Conservation (phyloP, 345 rosid genomes). For the Aurinia saxatilis region DNA sequence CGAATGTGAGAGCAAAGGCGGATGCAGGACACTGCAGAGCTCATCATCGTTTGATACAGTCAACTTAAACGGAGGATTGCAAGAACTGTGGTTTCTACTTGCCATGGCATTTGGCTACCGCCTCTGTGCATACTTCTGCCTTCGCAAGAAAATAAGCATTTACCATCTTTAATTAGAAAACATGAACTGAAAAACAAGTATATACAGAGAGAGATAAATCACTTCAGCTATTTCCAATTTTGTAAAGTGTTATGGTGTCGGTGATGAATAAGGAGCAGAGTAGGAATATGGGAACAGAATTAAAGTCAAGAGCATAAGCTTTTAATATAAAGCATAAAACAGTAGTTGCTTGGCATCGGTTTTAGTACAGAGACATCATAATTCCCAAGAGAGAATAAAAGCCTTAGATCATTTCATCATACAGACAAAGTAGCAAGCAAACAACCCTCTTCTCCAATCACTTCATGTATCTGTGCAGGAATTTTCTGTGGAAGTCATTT, state of each 20-base stretch:
- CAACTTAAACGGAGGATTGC: slow-evolving; percentile 66
- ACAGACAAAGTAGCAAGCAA: slow-evolving; percentile 14
- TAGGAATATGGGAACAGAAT: not conserved
- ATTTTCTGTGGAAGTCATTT: slow-evolving; percentile 89
- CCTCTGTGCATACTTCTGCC: slow-evolving; percentile 61
- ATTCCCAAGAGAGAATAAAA: not conserved
- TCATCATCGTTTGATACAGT: slow-evolving; percentile 76
- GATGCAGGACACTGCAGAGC: slow-evolving; percentile 64
- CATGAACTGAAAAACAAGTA: not conserved
- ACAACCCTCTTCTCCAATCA: slow-evolving; percentile 25
- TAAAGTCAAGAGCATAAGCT: slow-evolving; percentile 5
- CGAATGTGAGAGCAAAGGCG: slow-evolving; percentile 68
- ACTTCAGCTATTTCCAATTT: slow-evolving; percentile 4
- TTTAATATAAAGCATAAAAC: slow-evolving; percentile 8
- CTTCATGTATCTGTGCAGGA: slow-evolving; percentile 93
- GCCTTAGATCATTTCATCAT: slow-evolving; percentile 8
- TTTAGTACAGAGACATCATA: slow-evolving; percentile 14
- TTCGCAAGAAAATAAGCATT: slow-evolving; percentile 50
- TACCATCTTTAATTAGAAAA: slow-evolving; percentile 45
- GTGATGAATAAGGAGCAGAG: not conserved
- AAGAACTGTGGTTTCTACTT: slow-evolving; percentile 82
- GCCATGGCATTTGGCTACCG: slow-evolving; percentile 79
- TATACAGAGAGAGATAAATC: not conserved
- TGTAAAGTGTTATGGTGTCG: not conserved
- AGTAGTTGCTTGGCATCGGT: not conserved